These are phyloP conservation scores for Panaeolus cyanescens DNA, from an alignment of 768 basidiomycete species.

Conservation along the genomic window DNA sequence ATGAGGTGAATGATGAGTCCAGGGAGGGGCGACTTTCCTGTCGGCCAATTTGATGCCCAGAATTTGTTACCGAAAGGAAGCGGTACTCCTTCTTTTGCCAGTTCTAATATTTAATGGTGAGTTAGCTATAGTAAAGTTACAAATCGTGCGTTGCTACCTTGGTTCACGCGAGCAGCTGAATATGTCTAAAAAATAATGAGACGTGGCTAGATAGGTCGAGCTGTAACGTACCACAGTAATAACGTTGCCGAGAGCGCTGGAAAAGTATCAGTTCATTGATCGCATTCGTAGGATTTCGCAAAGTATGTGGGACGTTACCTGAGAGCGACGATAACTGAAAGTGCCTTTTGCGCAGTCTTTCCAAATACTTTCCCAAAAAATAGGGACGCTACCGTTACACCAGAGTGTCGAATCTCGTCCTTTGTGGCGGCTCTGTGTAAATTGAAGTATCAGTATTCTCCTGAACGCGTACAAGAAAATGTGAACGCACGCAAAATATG, in stretches of 20 bases:
- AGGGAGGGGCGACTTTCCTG: conserved; percentile 55
- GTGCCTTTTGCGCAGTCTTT: conserved; percentile 46
- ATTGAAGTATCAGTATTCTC: not conserved
- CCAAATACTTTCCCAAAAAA: conserved; percentile 67
- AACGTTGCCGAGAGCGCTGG: conserved; percentile 26
- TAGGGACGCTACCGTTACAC: conserved; percentile 58
- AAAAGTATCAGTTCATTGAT: not conserved
- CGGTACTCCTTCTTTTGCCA: conserved; percentile 65
- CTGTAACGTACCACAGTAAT: conserved; percentile 23
- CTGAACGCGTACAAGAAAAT: not conserved
- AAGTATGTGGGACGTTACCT: conserved; percentile 39
- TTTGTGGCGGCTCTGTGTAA: conserved; percentile 41
- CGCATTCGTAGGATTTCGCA: too few species aligned
- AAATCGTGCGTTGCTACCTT: conserved; percentile 34
- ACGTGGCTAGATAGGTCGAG: not conserved
- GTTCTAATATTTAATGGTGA: conserved; percentile 31
- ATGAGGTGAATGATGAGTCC: conserved; percentile 59
- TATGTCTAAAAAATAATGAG: conserved; percentile 40
- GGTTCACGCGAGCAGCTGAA: conserved; percentile 52
- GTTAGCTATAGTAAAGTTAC: not conserved
- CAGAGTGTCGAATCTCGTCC: conserved; percentile 46
- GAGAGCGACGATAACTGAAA: conserved; percentile 59
- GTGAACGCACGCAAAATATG: conserved; percentile 47
- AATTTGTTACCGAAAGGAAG: conserved; percentile 59
- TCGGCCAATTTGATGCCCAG: conserved; percentile 67